Evolutionary conservation across 2,329 filamentous ascomycete genomes (phyloP), one percentile per base, ranked within the genome.

Genomic region (Myriosclerotinia scirpicola): DNA sequence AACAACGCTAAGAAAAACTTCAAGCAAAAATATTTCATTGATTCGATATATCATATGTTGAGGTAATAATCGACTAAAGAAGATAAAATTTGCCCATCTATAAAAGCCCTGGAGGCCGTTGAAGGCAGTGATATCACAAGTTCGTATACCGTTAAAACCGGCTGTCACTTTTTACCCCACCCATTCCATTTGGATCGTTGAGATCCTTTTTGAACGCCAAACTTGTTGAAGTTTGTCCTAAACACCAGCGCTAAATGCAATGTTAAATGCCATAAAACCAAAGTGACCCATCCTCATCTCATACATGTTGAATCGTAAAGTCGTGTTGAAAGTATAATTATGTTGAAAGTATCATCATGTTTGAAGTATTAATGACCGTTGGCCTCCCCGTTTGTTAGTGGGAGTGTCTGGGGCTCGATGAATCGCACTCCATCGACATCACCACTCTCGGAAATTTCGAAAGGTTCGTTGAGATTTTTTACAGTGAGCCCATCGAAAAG

Each of bases 401-500:
- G 70, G 22, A 63, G 40, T 26, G 71, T 69, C 46, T 72, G 68
- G 11, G 63, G 59, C 22, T 60, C 68, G 38, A 68, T 70, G 14
- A 60, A 55, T 54, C 66, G 44, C 22, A 56, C 44, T 26, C 71
- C 69, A 38, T 71, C 68, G 30, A 62, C 46, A 20, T 65, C 70
- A 56, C 70, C 69, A 36, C 48, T 61, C 22, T 69, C 62, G 26
- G 65, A 42, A 38, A 38, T 67, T 48, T 76, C 71, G 54, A 75
- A 74, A 44, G 71, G 69, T 67, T 81, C 78, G 69, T 91, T 85
- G 60, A 93, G 80, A 69, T 88, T 85, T 55, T 86, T 80, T n/a
- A 91, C 87, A 68, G 85, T 78, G 4, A 99, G 83, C 34, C 87
- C 92, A 20, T 93, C 85, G 77, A 99, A 95, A 36, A 98, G 82